Base-by-base conservation (phyloP, 2,329 filamentous ascomycete species). In the Talaromyces verruculosus region DNA sequence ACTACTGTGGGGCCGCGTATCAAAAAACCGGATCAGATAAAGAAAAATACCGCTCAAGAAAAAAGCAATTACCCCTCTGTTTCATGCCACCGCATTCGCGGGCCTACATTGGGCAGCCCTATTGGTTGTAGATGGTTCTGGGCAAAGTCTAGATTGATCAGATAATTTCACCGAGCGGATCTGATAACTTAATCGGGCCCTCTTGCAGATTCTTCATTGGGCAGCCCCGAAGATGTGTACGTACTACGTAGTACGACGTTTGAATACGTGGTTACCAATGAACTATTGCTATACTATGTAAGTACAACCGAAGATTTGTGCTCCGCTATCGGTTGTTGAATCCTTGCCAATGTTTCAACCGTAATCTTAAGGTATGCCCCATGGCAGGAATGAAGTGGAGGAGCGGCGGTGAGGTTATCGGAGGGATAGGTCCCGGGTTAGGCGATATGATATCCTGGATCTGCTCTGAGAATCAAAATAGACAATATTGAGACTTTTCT, bases 101-200 rank as follows among this genome's bases (percentile, higher is more conserved):
- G 47, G 25, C 25, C 30, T 15, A 2, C 22, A 17, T 28, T 28
- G 47, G 3, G 8, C 22, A 3, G 5, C 2, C 13, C 15, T 3
- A 30, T 51, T 51, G 47, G 47, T 51, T 28, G 13, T 10, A 25
- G 1, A 7, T 25, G n/a, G 45, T 25, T 25, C 45, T 47, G 45
- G 47, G 47, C 25, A 51, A 5, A 41, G 58, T 28, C 59, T 49
- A 49, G 43, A 61, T 49, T 15, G 11, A 62, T 51, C 33, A 53
- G 59, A 61, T 49, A 61, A 61, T 37, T 49, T 37, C 3, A 7
- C 8, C n/a, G 28, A 61, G 59, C 59, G 59, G 59, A 61, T 61
- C 43, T 35, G 60, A 62, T 62, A 62, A 62, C 51, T 55, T 17
- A 22, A 19, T 8, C 1, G 10, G n/a, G 17, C 2, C 7, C 5